Conservation (phyloP, 164 flowering plant species). For the Santalum album region DNA sequence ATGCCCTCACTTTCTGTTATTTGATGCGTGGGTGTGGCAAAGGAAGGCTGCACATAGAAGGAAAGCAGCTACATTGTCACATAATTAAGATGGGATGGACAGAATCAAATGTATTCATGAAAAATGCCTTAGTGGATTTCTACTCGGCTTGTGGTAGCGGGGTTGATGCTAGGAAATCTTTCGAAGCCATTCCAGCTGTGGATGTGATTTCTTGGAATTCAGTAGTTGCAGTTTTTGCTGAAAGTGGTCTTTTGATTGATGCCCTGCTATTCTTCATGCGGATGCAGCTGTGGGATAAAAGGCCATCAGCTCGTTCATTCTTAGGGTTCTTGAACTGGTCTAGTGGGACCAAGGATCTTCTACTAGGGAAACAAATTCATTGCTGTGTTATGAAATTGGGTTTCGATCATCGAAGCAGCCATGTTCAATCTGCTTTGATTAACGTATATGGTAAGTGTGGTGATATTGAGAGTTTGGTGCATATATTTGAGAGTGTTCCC, state of each 20-base stretch:
- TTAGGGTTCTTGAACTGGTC: constrained; percentile 44
- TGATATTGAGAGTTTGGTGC: constrained; percentile 37
- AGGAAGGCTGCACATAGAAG: constrained; percentile 31
- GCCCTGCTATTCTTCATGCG: constrained; percentile 34
- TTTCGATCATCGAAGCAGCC: constrained; percentile 30
- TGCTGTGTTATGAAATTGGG: constrained; percentile 45
- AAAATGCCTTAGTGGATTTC: constrained; percentile 68
- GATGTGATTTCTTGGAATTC: constrained; percentile 80
- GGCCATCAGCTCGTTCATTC: constrained; percentile 53
- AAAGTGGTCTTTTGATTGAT: constrained; percentile 27
- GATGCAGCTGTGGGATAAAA: constrained; percentile 61
- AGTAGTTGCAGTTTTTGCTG: constrained; percentile 41
- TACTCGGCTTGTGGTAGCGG: constrained; percentile 52
- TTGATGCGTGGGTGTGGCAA: constrained; percentile 45
- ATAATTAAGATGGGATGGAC: constrained; percentile 46
- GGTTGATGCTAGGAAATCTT: constrained; percentile 34
- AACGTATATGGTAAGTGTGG: constrained; percentile 77
- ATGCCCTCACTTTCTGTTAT: constrained; percentile 51
- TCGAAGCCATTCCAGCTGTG: constrained; percentile 31
- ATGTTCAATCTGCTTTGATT: constrained; percentile 60
- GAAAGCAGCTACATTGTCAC: constrained; percentile 50
- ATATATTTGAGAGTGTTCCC: constrained; percentile 28
- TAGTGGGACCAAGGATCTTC: constrained; percentile 22
- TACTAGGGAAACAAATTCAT: constrained; percentile 52
- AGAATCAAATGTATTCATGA: constrained; percentile 40